Conservation (phyloP, 2,329 filamentous ascomycete genomes). For the Botrytis fragariae region DNA sequence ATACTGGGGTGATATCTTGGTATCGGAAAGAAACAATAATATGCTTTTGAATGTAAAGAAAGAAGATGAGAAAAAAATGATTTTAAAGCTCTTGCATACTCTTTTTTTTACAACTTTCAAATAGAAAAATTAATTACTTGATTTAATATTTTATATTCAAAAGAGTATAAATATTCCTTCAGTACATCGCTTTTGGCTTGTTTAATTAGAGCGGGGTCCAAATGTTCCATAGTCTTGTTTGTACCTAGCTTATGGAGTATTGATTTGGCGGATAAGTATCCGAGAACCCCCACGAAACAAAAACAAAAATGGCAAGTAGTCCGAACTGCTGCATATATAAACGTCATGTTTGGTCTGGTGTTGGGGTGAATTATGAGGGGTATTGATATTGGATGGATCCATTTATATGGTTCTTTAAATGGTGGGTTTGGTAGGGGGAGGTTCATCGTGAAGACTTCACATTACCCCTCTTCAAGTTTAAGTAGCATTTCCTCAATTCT, state of each 20-base stretch:
- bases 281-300: neutral
- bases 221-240: no score
- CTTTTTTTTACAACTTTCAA: neutral
- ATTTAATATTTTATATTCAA: neutral
- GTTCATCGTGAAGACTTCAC: neutral
- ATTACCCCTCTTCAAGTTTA: neutral
- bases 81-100: accelerated
- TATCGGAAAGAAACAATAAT: neutral
- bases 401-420: neutral
- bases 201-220: no score
- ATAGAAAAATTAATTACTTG: neutral
- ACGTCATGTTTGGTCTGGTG: neutral
- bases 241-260: neutral
- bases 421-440: neutral
- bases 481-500: neutral
- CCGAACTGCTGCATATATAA: neutral
- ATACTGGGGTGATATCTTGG: neutral
- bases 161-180: neutral
- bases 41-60: neutral
- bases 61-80: neutral
- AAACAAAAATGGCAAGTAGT: neutral
- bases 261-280: neutral
- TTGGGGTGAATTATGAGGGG: neutral
- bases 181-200: neutral
- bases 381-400: neutral